Evolutionary conservation across 257 asterid species (phyloP), one percentile per base, ranked within the genome.

Genomic region (Rauvolfia tetraphylla): DNA sequence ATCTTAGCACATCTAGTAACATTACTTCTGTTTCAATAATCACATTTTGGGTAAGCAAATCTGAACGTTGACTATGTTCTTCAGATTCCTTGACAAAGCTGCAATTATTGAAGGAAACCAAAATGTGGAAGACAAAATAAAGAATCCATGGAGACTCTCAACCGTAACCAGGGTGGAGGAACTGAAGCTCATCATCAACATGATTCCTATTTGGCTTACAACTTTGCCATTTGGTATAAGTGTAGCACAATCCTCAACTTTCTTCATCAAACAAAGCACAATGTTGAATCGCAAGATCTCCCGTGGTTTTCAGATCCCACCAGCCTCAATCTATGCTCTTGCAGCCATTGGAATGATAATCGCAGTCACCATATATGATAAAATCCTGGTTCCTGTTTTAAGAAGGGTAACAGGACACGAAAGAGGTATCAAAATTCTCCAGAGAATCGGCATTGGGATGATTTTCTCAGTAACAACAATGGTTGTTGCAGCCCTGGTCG

Each of bases 31-130:
- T 46, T 33, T 33, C 22, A 39, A 7, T 34, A 15, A 63, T 34
- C n/a, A 2, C 44, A 17, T 33, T 63, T 63, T 63, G 46, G 46
- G 7, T 62, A 15, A 31, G 23, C 22, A 62, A 62, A 62, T 62
- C 23, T 29, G 3, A 25, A 29, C 42, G 7, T 9, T 41, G 1
- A 10, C 3, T 62, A 7, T 44, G 44, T 7, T 53, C n/a, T 68
- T 73, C 86, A 93, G 97, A 86, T 95, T 90, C 78, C 90, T 95
- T 0, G 98, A 95, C 81, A 95, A 84, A 78, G 98, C 99, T 22
- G 97, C 97, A 18, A 89, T 93, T 2, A 29, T 87, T 0, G 90
- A 87, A 42, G 92, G 84, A 22, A 41, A 65, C 9, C 77, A 76
- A 29, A 75, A 22, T 41, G 48, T 81, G 4, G 42, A 51, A 56